Percentiles rank a stretch among this genome's conserved stretches.
phyloP scores from a whole-genome alignment of 2,329 filamentous ascomycete genomes.

The Xylaria sp. region DNA sequence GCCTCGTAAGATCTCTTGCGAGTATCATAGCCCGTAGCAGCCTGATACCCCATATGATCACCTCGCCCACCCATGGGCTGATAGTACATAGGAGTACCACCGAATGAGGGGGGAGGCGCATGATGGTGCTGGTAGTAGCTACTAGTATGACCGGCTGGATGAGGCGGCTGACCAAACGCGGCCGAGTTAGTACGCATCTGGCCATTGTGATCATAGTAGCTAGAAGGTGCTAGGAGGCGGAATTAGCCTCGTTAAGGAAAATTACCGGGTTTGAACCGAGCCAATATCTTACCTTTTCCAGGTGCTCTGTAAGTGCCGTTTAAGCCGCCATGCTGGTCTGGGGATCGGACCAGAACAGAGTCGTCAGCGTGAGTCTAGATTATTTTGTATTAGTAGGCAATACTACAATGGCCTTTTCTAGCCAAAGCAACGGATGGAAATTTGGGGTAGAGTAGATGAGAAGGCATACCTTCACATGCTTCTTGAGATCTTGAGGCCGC shows the following conservation, averaged over 20 bases:
- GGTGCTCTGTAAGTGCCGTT: conserved; percentile 63
- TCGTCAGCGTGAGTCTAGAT: conserved; percentile 90
- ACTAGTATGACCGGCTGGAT: conserved; percentile 62
- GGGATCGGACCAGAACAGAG: conserved; percentile 73
- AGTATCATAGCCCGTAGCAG: conserved; percentile 66
- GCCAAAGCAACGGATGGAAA: neutral
- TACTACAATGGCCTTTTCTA: neutral
- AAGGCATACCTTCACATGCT: conserved; percentile 84
- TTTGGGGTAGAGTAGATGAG: too few species aligned
- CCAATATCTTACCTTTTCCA: conserved; percentile 61
- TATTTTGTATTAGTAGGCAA: conserved; percentile 1
- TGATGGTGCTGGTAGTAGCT: conserved; percentile 70
- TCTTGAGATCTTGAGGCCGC: conserved; percentile 97
- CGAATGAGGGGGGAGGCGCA: conserved; percentile 62
- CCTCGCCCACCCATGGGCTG: conserved; percentile 66
- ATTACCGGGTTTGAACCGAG: conserved; percentile 40
- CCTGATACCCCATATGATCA: conserved; percentile 73
- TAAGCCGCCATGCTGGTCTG: conserved; percentile 63
- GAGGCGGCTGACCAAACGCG: conserved; percentile 60
- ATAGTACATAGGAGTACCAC: conserved; percentile 82
- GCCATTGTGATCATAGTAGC: conserved; percentile 73
- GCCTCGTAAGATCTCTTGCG: conserved; percentile 89
- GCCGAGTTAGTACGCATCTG: conserved; percentile 68
- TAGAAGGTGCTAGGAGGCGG: conserved; percentile 59
- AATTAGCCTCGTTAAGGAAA: conserved; percentile 56